Evolutionary conservation across 208 protist species (phyloP).

Genomic region (Acanthamoeba lenticulata): DNA sequence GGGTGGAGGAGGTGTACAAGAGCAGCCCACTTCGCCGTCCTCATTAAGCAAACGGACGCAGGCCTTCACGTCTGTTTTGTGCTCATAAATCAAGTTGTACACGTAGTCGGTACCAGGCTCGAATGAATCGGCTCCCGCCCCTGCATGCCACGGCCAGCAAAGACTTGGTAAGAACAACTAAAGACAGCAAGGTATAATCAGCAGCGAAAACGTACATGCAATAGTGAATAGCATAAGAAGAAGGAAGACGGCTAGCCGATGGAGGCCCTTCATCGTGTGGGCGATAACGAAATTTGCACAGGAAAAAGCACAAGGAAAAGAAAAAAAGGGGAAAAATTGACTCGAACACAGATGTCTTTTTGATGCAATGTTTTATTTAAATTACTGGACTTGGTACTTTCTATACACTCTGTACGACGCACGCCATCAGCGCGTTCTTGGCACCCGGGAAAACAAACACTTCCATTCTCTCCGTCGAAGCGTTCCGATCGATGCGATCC

Average conservation of each 20-base stretch:
- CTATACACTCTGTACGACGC: conserved; percentile 33
- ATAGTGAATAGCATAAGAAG: too few relatives aligned
- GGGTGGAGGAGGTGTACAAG: background rate
- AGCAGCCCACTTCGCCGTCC: conserved; percentile 31
- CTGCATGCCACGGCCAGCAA: background rate
- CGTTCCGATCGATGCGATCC: background rate
- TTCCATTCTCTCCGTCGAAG: background rate
- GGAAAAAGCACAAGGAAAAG: background rate
- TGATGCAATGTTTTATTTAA: background rate
- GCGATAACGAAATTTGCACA: too few relatives aligned
- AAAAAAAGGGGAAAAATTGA: background rate
- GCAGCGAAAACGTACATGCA: too few relatives aligned
- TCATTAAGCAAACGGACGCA: background rate
- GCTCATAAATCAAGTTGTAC: conserved; percentile 20
- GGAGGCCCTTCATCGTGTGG: too few relatives aligned
- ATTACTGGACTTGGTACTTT: background rate
- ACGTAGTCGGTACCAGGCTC: conserved; percentile 34
- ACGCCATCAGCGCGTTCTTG: conserved; percentile 19
- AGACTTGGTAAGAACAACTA: background rate
- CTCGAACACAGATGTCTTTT: background rate
- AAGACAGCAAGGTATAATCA: too few relatives aligned
- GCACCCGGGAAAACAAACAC: background rate
- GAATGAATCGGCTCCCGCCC: background rate
- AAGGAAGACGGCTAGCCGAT: too few relatives aligned
- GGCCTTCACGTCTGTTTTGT: conserved; percentile 2